Evolutionary conservation across 116 monocot species (phyloP).

Genomic region (Zostera marina): DNA sequence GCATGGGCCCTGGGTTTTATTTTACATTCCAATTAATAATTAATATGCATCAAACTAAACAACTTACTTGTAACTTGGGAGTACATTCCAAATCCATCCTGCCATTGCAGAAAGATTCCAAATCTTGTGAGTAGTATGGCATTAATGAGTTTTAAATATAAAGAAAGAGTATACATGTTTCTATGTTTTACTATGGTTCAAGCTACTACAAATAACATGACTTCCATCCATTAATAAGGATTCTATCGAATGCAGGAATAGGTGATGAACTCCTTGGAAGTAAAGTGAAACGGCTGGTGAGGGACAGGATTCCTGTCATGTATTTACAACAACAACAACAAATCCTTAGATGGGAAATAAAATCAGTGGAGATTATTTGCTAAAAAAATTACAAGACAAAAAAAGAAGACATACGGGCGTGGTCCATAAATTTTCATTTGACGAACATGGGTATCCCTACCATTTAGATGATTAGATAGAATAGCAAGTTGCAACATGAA

Average conservation of each 20-base stretch:
- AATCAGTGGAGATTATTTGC: not conserved
- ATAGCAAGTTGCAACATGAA: conserved; percentile 89
- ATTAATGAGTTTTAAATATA: too few relatives aligned
- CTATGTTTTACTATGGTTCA: too few relatives aligned
- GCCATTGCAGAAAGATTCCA: too few relatives aligned
- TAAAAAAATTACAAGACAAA: not conserved
- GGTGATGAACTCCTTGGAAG: conserved; percentile 55
- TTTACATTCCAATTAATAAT: too few relatives aligned
- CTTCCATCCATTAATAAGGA: not conserved
- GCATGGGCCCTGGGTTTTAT: too few relatives aligned
- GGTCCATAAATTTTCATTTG: conserved; percentile 93
- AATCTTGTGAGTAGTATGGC: too few relatives aligned
- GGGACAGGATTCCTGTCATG: conserved; percentile 81
- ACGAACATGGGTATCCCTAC: conserved; percentile 63
- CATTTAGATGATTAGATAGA: conserved; percentile 56
- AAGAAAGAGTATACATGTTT: too few relatives aligned
- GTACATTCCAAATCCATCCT: too few relatives aligned
- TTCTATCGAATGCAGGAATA: conserved; percentile 68
- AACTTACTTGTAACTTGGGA: too few relatives aligned
- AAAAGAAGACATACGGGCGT: conserved; percentile 37
- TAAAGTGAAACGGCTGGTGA: conserved; percentile 86
- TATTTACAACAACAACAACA: not conserved
- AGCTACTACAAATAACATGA: too few relatives aligned
- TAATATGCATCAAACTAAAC: too few relatives aligned
- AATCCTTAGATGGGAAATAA: not conserved